A percentile compares a stretch with the other conserved stretches of the same genome.
phyloP scores from a whole-genome alignment of 2,329 filamentous ascomycete species.

The Cercospora canescens region DNA sequence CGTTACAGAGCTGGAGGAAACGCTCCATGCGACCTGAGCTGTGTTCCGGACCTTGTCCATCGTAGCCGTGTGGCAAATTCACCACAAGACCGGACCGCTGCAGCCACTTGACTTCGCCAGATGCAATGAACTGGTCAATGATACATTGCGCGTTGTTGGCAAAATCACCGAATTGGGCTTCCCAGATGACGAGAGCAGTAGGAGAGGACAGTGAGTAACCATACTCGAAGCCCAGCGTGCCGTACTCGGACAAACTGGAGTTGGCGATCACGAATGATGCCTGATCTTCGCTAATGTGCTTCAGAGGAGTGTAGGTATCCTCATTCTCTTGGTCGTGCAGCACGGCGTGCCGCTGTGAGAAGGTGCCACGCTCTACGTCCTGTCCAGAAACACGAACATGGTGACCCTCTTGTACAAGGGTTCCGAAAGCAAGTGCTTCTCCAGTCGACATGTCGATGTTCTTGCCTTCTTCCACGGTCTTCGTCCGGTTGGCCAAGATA shows the following conservation, averaged over 20 bases:
- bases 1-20: conserved; percentile 95
- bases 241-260: conserved; percentile 78
- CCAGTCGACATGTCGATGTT: conserved; percentile 98
- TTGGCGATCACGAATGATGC: conserved; percentile 96
- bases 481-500: conserved; percentile 85
- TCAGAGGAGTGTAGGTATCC: conserved; percentile 86
- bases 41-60: conserved; percentile 97
- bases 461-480: conserved; percentile 87
- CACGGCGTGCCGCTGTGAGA: conserved; percentile 95
- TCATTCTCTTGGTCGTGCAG: conserved; percentile 97
- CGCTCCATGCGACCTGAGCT: conserved; percentile 96
- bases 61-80: conserved; percentile 95
- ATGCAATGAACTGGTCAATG: conserved; percentile 98
- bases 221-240: conserved; percentile 91
- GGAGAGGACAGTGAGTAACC: conserved; percentile 97
- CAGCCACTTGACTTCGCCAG: conserved; percentile 97
- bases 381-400: conserved; percentile 97
- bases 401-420: conserved; percentile 87
- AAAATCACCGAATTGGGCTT: conserved; percentile 99
- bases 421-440: conserved; percentile 91
- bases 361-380: conserved; percentile 98
- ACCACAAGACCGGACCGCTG: conserved; percentile 95
- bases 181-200: conserved; percentile 98
- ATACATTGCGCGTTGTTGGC: conserved; percentile 99
- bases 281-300: conserved; percentile 86